These are phyloP conservation scores for Canna indica DNA, from an alignment of 176 grass and related monocot genomes.

Conservation along the genomic window DNA sequence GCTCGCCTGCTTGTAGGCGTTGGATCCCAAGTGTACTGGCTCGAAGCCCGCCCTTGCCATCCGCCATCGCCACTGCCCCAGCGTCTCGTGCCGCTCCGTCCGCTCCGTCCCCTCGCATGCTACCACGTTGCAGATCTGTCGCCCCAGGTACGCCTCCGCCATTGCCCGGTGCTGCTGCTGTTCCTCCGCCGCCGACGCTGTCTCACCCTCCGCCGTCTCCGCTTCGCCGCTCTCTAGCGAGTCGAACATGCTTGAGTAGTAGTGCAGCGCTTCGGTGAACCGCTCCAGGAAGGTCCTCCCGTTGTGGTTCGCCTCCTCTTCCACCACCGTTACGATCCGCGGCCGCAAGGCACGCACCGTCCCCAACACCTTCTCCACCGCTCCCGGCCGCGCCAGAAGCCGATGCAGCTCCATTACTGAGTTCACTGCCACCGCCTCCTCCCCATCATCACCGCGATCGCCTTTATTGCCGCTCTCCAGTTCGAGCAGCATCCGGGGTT, in stretches of 20 bases:
- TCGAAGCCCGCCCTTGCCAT: constrained; percentile 60
- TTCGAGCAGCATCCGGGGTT: constrained; percentile 61
- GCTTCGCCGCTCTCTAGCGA: constrained; percentile 47
- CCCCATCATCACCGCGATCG: constrained; percentile 22
- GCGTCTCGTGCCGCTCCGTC: constrained; percentile 82
- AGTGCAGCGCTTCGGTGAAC: constrained; percentile 87
- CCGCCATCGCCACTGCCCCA: constrained; percentile 61
- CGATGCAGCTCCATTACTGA: constrained; percentile 77
- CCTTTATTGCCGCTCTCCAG: constrained; percentile 13
- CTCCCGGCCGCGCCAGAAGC: constrained; percentile 57
- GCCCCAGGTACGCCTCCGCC: constrained; percentile 81
- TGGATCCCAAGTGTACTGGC: constrained; percentile 79
- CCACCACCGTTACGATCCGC: constrained; percentile 72
- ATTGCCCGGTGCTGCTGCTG: constrained; percentile 43
- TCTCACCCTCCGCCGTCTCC: constrained; percentile 19
- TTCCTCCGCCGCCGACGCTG: neutral
- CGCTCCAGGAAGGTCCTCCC: constrained; percentile 56
- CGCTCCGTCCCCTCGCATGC: constrained; percentile 74
- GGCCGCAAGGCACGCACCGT: constrained; percentile 61
- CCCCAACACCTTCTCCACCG: constrained; percentile 74
- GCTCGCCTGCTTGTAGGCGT: constrained; percentile 93
- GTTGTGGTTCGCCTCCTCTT: constrained; percentile 96
- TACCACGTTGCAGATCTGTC: constrained; percentile 95
- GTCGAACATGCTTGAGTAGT: constrained; percentile 98
- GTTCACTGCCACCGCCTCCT: constrained; percentile 84